phyloP scores from a whole-genome alignment of 176 grass and related monocot genomes.

The Coix lacrymajobi region DNA sequence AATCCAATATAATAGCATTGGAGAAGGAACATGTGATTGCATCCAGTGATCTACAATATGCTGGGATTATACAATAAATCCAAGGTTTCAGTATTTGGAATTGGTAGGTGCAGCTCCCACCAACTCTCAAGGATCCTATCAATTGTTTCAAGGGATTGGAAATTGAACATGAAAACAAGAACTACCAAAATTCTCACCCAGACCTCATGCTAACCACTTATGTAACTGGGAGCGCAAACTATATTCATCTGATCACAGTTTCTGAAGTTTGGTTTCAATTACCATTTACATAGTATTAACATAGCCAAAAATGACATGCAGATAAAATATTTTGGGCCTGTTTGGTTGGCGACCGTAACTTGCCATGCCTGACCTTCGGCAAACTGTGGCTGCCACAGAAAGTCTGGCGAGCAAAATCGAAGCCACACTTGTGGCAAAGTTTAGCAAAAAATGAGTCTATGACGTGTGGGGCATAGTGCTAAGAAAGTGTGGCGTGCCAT shows the following conservation, averaged over 20 bases:
- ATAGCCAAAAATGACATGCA: background rate
- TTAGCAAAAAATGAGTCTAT: too few species aligned
- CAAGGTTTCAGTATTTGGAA: background rate
- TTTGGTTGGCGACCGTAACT: too few species aligned
- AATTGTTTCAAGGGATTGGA: background rate
- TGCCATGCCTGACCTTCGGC: too few species aligned
- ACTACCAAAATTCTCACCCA: background rate
- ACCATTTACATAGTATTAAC: background rate
- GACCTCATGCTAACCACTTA: background rate
- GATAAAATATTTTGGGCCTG: too few species aligned
- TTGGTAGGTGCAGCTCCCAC: background rate
- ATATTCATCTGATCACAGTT: background rate
- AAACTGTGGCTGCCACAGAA: too few species aligned
- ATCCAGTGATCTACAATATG: background rate
- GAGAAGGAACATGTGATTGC: background rate
- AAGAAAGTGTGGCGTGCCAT: too few species aligned
- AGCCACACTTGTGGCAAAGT: too few species aligned
- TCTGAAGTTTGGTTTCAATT: background rate
- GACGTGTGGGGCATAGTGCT: too few species aligned
- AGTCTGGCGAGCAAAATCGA: too few species aligned
- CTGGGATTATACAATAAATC: background rate
- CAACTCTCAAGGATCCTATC: background rate
- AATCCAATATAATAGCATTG: background rate
- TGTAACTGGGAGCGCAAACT: background rate
- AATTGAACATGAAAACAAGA: background rate